Conservation (phyloP, 1,284 basidiomycete species). For the Gymnopus androsaceus region DNA sequence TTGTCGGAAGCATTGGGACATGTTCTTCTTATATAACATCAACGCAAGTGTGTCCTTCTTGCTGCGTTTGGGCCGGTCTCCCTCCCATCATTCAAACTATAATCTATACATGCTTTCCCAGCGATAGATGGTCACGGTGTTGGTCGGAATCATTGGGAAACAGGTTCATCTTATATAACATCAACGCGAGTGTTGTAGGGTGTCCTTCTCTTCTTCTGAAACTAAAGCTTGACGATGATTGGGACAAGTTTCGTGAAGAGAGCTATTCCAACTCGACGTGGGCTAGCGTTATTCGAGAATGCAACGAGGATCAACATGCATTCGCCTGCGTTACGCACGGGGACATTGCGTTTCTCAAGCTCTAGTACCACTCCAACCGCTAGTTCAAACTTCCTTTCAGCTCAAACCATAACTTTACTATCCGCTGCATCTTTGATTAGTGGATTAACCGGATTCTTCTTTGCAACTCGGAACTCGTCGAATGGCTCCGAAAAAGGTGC, state of each 20-base stretch:
- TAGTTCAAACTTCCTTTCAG: not conserved
- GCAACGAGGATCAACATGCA: not conserved
- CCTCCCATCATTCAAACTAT: too few species aligned
- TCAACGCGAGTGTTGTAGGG: not conserved
- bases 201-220: not conserved
- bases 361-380: too few species aligned
- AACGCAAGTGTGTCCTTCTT: too few species aligned
- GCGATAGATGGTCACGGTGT: too few species aligned
- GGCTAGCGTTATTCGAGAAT: too few species aligned
- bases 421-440: slow-evolving; percentile 2
- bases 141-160: not conserved
- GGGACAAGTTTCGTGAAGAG: not conserved
- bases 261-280: not conserved
- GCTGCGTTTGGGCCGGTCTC: too few species aligned
- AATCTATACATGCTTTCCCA: too few species aligned
- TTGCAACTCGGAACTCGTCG: not conserved
- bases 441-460: not conserved
- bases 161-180: not conserved
- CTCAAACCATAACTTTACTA: not conserved
- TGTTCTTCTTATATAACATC: too few species aligned
- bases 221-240: not conserved
- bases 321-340: too few species aligned
- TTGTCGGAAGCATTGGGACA: too few species aligned
- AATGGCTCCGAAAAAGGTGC: not conserved
- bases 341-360: not conserved